Evolutionary conservation across 2,329 filamentous ascomycete genomes (phyloP).

Genomic region (Tolypocladium album): DNA sequence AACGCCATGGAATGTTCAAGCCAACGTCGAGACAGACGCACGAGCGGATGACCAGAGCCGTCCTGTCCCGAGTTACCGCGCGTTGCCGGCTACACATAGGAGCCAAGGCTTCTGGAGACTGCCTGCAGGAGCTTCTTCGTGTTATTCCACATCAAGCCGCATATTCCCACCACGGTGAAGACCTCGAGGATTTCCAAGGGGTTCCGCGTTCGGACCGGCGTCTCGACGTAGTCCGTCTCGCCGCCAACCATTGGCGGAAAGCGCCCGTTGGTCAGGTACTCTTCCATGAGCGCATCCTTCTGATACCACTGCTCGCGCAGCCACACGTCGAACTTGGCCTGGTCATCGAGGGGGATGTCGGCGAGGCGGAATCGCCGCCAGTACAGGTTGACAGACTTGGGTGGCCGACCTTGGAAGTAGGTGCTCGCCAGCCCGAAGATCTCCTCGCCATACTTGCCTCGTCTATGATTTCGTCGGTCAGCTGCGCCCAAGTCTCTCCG

Average conservation of each 20-base stretch:
- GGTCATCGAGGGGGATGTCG: conserved; percentile 70
- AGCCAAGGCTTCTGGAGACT: conserved; percentile 9
- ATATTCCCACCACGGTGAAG: conserved; percentile 36
- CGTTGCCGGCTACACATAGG: conserved; percentile 1
- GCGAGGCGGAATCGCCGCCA: conserved; percentile 78
- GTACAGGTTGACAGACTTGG: conserved; percentile 93
- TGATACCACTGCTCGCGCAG: conserved; percentile 79
- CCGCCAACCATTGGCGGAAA: conserved; percentile 61
- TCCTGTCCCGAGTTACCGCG: no score
- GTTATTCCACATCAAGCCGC: conserved; percentile 30
- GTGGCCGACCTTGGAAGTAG: conserved; percentile 78
- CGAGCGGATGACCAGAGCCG: background rate
- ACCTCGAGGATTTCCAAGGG: conserved; percentile 46
- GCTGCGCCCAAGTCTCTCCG: background rate
- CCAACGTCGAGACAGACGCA: background rate
- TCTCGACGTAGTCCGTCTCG: conserved; percentile 42
- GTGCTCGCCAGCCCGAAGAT: conserved; percentile 80
- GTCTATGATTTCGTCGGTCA: conserved; percentile 30
- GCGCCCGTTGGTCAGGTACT: conserved; percentile 64
- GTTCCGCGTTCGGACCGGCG: conserved; percentile 42
- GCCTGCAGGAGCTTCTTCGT: conserved; percentile 17
- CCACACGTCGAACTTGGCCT: conserved; percentile 73
- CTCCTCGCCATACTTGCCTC: conserved; percentile 77
- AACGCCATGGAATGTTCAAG: background rate
- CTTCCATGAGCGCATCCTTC: conserved; percentile 81